Evolutionary conservation across 2,329 filamentous ascomycete genomes (phyloP), one percentile per base, ranked within the genome.

Genomic region (Lachnum nothofagi): DNA sequence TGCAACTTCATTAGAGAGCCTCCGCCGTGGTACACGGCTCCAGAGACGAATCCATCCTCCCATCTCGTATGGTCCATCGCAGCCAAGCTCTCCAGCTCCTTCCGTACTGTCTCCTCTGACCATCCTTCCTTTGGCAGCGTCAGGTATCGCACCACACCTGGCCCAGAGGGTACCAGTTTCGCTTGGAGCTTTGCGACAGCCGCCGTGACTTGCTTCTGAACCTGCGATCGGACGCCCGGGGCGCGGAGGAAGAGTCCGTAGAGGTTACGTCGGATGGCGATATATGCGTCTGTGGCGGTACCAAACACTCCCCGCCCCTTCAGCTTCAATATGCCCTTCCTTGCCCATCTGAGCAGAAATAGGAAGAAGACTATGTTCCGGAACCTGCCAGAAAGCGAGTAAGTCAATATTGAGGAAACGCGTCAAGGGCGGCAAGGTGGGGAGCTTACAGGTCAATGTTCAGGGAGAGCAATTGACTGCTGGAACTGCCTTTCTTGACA

Each of bases 11-110:
- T 71, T 59, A 98, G 72, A 38, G 86, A 83, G 33, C 87, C 79
- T 45, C 93, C 93, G 56, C 93, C 93, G 65, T 97, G 91, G 66
- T 98, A 98, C 27, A 98, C 93, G 23, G 93, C 91, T 24, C 93
- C 93, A 35, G 88, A 94, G 46, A 98, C 93, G 56, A 82, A 85
- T 7, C 93, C 93, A 67, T 97, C 91, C 70, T 98, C 93, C 93
- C 93, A 98, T 56, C 86, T 80, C 2, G 91, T 95, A 70, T 97
- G 93, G 62, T 96, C 85, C 86, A 98, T 87, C 42, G 77, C 82
- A 14, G 85, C 83, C 58, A 98, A 75, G 58, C 82, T 80, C 52
- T 84, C 80, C 53, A 98, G 78, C 73, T 96, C 91, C 52, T 81
- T 79, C 59, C 83, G 80, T 35, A 98, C 79, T 54, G 83, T 81